These are phyloP conservation scores for Galeopsis tetrahit DNA, from an alignment of 257 asterid species.

Conservation along the genomic window DNA sequence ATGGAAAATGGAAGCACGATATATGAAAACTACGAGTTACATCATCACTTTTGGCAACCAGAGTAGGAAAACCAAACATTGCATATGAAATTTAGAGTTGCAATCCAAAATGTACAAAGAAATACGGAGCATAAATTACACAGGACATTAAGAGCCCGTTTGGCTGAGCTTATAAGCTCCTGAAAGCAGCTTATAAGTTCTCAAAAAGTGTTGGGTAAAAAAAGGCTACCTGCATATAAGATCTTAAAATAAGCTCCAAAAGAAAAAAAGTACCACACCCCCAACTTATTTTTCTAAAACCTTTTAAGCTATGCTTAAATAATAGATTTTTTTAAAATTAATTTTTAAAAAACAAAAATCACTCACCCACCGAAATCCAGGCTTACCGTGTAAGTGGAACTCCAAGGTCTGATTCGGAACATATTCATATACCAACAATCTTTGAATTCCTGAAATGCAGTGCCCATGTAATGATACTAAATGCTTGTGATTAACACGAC, in stretches of 20 bases:
- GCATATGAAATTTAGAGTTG: neutral
- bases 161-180: too few relatives aligned
- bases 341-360: too few relatives aligned
- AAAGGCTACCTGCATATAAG: too few relatives aligned
- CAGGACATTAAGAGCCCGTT: neutral
- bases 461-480: constrained; percentile 76
- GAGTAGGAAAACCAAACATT: neutral
- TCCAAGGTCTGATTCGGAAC: constrained; percentile 78
- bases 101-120: neutral
- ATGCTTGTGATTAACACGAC: constrained; percentile 77
- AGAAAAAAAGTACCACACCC: too few relatives aligned
- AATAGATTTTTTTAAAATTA: too few relatives aligned
- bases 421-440: constrained; percentile 83
- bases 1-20: constrained; percentile 29
- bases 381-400: constrained; percentile 88
- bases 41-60: constrained; percentile 25
- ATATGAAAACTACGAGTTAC: constrained; percentile 12
- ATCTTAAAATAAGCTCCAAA: too few relatives aligned
- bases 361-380: neutral
- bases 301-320: too few relatives aligned
- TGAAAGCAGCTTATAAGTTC: too few relatives aligned
- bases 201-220: too few relatives aligned
- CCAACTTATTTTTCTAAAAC: too few relatives aligned
- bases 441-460: constrained; percentile 80
- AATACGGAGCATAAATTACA: neutral